These are phyloP conservation scores for Suillus hirtellus DNA, from an alignment of 768 basidiomycete genomes.

Conservation along the genomic window DNA sequence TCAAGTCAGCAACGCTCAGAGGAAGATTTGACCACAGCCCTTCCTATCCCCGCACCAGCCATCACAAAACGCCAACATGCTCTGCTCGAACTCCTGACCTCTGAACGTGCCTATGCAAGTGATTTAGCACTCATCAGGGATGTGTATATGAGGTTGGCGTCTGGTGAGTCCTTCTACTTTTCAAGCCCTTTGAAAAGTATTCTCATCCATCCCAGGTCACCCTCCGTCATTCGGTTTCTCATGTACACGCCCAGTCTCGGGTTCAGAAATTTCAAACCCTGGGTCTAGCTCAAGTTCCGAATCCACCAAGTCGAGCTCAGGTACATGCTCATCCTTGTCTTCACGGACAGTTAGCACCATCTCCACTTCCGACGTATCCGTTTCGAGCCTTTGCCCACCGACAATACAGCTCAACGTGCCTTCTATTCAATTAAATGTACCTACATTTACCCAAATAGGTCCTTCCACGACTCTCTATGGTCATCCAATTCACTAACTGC, in stretches of 20 bases:
- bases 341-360: slow-evolving; percentile 48
- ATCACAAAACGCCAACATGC: slow-evolving; percentile 77
- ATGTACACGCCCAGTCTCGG: slow-evolving; percentile 27
- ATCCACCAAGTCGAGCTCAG: slow-evolving; percentile 33
- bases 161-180: slow-evolving; percentile 48
- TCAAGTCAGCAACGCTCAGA: slow-evolving; percentile 22
- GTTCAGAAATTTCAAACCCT: slow-evolving; percentile 19
- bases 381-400: not conserved
- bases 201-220: slow-evolving; percentile 34
- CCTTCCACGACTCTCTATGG: slow-evolving; percentile 34
- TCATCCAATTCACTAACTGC: slow-evolving; percentile 32
- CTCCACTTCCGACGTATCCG: slow-evolving; percentile 48
- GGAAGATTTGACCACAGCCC: slow-evolving; percentile 23
- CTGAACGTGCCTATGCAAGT: slow-evolving; percentile 81
- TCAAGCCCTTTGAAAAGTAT: slow-evolving; percentile 11
- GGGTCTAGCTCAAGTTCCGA: slow-evolving; percentile 5
- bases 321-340: slow-evolving; percentile 39
- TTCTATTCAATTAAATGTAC: slow-evolving; percentile 1
- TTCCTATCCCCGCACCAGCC: slow-evolving; percentile 33
- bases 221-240: slow-evolving; percentile 38
- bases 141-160: slow-evolving; percentile 75
- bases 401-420: not conserved
- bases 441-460: slow-evolving; percentile 29
- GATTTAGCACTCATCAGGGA: slow-evolving; percentile 79
- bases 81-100: slow-evolving; percentile 72